Evolutionary conservation across 2,329 filamentous ascomycete species (phyloP), one percentile per base, ranked within the genome.

Genomic region (Colletotrichum euphorbiae): DNA sequence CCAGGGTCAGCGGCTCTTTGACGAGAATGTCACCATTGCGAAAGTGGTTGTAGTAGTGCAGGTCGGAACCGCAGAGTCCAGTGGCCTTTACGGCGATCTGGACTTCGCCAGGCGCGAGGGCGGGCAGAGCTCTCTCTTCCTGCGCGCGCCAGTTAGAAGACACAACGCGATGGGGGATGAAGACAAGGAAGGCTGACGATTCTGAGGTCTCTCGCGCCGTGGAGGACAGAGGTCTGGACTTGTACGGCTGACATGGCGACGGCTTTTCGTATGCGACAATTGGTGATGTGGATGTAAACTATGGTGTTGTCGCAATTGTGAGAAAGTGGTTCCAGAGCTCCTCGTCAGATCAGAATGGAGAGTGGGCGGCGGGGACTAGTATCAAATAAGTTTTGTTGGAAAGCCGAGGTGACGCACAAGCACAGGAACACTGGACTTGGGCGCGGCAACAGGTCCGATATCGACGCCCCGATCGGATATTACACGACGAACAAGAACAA

Each of bases 41-140:
- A 79, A 84, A 90, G 78, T 90, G 88, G 75, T 82, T 84, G 79
- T 84, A 91, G 82, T 91, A 91, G 77, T 90, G 88, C 64, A 90
- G 82, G 76, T 91, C 89, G 40, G 88, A 90, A 71, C 89, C 89
- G 78, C 89, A 91, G 75, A 91, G 83, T 52, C 89, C 89, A 13
- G 89, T 91, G 52, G 86, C 82, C 70, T 85, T 84, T 73, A 90
- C 81, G 70, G 85, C 80, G 69, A 91, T 81, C 73, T 90, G 88
- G 61, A 91, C 85, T 71, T 91, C 87, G 72, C 83, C 80, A 66
- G 82, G 77, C 13, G 80, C 80, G 13, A 88, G 88, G n/a, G 83
- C 63, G 4, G 87, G 77, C 24, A 91, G 82, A 6, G 79, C 74
- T 68, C 88, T 84, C 63, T 83, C 80, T 82, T 89, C 83, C 88